phyloP scores from a whole-genome alignment of 1,139 yeast species.

The Taphrina deformans region DNA sequence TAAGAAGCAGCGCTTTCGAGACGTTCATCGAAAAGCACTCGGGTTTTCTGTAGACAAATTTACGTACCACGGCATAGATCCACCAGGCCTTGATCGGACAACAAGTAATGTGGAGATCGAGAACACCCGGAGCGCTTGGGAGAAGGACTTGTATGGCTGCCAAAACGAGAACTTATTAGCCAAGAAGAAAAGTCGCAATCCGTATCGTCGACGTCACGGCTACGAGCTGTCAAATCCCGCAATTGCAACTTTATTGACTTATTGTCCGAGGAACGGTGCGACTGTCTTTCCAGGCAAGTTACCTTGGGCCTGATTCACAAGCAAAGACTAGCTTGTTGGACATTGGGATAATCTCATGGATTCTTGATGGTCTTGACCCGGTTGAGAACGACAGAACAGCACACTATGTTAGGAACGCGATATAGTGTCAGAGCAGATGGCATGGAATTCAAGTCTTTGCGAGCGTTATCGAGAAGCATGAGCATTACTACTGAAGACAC shows the following conservation, averaged over 20 bases:
- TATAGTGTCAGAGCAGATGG: too few species aligned
- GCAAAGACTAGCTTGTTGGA: too few species aligned
- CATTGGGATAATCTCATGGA: too few species aligned
- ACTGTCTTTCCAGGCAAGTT: constrained; percentile 1
- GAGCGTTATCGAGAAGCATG: too few species aligned
- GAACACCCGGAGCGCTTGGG: constrained; percentile 60
- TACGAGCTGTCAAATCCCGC: constrained; percentile 44
- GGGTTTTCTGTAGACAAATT: constrained; percentile 47
- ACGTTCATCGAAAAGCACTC: constrained; percentile 59
- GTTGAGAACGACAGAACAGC: too few species aligned
- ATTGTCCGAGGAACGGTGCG: constrained; percentile 9
- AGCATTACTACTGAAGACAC: too few species aligned
- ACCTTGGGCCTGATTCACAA: constrained; percentile 12
- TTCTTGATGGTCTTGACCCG: too few species aligned
- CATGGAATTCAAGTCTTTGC: too few species aligned
- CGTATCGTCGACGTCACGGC: constrained; percentile 54
- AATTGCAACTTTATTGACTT: constrained; percentile 2
- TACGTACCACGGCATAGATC: constrained; percentile 64
- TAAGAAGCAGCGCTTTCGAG: constrained; percentile 60
- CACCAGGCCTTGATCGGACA: constrained; percentile 39
- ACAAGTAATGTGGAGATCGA: constrained; percentile 54
- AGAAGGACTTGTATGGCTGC: constrained; percentile 63
- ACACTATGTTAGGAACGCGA: too few species aligned
- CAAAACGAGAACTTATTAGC: constrained; percentile 49
- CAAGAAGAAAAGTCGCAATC: constrained; percentile 57